Evolutionary conservation across 768 basidiomycete genomes (phyloP), one percentile per base, ranked within the genome.

Genomic region (Boletus subparvulus): DNA sequence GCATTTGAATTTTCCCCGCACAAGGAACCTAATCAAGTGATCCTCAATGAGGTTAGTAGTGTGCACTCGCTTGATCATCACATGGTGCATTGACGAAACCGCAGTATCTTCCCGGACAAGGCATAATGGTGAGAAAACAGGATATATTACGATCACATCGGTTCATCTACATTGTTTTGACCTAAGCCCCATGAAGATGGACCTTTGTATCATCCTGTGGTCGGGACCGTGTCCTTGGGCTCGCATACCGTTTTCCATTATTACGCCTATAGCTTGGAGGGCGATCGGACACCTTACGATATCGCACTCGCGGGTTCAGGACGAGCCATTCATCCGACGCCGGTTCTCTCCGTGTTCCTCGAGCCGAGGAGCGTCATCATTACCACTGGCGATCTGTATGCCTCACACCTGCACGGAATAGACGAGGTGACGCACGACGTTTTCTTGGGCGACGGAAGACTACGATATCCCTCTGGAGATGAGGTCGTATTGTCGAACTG

Each of bases 181-280:
- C 41, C 35, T 46, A 71, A 95, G 92, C 92, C 93, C 2, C 95
- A 97, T 65, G 87, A 96, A 75, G 94, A 98, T 69, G 94, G 95
- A 0, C 88, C 93, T 3, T 82, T 86, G 17, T 98, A 96, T 73
- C 76, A 86, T 65, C 92, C 94, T 0, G 84, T 88, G 6, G 94
- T 97, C 1, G 88, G 92, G 2, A 97, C 95, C n/a, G 74, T 98
- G 48, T 94, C 94, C 14, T 74, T 97, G 55, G 87, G 88, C 41
- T 90, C 92, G 2, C 92, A 94, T 69, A 77, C 88, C 3, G 76
- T 92, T 54, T 87, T 98, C 61, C 82, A 93, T 72, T 90, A 96
- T 67, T 92, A 92, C 67, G 79, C 78, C 51, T 92, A 92, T 64
- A 69, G 49, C 58, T 19, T 39, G 45, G 64, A 65, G 32, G 52